Conservation (phyloP, 331 rosid species). For the Spiraea crenata region DNA sequence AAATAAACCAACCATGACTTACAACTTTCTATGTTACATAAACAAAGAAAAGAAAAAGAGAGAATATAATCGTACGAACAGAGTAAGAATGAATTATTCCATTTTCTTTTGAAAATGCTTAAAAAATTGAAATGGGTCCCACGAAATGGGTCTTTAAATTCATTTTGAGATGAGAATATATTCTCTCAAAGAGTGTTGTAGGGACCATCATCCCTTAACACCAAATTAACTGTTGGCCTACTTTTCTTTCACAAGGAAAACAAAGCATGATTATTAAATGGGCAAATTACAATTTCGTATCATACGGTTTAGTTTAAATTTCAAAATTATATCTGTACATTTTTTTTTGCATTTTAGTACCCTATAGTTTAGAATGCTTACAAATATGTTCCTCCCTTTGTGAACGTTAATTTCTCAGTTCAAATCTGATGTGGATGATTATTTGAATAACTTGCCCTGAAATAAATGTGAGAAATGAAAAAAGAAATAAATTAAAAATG, state of each 20-base stretch:
- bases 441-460: no score
- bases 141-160: conserved; percentile 21
- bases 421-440: no score
- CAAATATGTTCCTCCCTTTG: no score
- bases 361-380: no score
- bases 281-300: no score
- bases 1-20: conserved; percentile 1
- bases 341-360: no score
- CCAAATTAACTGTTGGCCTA: conserved; percentile 16
- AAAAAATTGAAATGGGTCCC: conserved; percentile 18
- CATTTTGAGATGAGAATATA: conserved; percentile 41
- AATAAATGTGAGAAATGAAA: no score
- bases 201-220: conserved; percentile 24
- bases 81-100: conserved; percentile 15
- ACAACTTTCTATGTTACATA: background rate
- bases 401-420: no score
- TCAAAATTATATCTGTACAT: no score
- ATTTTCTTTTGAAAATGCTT: conserved; percentile 19
- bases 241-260: conserved; percentile 3
- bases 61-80: conserved; percentile 18
- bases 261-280: background rate
- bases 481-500: no score
- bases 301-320: no score
- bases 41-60: conserved; percentile 2
- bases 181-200: conserved; percentile 33